Evolutionary conservation across 2,329 filamentous ascomycete species (phyloP).

Genomic region (Colletotrichum sp.): DNA sequence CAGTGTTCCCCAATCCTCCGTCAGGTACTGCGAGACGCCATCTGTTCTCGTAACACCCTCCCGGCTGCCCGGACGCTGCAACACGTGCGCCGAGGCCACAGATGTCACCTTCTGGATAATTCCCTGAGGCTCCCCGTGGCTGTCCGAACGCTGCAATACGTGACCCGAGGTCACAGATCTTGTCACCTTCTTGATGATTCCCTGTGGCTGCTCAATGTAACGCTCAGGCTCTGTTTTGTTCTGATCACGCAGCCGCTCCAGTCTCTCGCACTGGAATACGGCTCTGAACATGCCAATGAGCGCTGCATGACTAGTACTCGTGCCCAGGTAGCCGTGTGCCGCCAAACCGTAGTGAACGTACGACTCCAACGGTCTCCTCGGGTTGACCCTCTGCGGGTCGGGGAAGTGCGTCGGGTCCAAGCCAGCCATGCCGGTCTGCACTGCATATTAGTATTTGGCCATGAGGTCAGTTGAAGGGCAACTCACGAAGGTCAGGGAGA

Average conservation of each 20-base stretch:
- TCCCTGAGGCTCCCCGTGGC: slow-evolving; percentile 57
- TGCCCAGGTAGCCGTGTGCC: slow-evolving; percentile 67
- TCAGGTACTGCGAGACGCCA: slow-evolving; percentile 66
- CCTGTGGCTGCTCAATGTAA: slow-evolving; percentile 53
- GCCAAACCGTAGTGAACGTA: slow-evolving; percentile 72
- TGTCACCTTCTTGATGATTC: slow-evolving; percentile 69
- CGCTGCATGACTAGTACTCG: slow-evolving; percentile 63
- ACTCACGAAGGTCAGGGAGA: slow-evolving; percentile 68
- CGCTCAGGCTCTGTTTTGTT: neutral
- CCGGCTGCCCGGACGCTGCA: neutral
- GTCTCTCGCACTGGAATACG: slow-evolving; percentile 64
- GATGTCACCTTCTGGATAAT: slow-evolving; percentile 67
- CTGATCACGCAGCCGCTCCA: slow-evolving; percentile 55
- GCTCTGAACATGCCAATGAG: slow-evolving; percentile 73
- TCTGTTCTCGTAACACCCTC: slow-evolving; percentile 38
- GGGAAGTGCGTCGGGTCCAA: slow-evolving; percentile 66
- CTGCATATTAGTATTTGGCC: neutral
- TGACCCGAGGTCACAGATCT: neutral
- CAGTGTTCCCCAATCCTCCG: slow-evolving; percentile 65
- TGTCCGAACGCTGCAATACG: neutral
- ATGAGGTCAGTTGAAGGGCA: neutral
- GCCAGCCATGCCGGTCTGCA: slow-evolving; percentile 48
- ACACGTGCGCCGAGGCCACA: neutral
- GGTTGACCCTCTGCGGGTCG: slow-evolving; percentile 63
- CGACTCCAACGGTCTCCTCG: slow-evolving; percentile 64